Conservation (phyloP, 768 basidiomycete genomes). For the Tricholoma flavovirens region DNA sequence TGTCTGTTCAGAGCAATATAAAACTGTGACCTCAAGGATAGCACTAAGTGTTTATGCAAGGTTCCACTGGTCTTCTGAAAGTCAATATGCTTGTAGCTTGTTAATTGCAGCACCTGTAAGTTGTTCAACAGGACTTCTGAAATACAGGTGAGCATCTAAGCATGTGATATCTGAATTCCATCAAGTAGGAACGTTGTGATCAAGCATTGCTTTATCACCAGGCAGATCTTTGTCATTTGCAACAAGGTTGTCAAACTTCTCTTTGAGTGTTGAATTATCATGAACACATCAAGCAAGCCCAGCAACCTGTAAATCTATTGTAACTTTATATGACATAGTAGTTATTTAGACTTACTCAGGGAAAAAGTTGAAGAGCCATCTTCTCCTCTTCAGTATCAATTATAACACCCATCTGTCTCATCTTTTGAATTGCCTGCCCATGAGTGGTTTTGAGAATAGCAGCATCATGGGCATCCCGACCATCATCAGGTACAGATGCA, state of each 20-base stretch:
- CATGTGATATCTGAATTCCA: constrained; percentile 28
- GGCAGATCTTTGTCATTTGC: constrained; percentile 4
- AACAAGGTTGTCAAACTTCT: constrained; percentile 21
- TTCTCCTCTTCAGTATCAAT: constrained; percentile 6
- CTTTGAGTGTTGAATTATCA: constrained; percentile 17
- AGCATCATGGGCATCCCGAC: constrained; percentile 15
- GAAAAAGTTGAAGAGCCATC: constrained; percentile 14
- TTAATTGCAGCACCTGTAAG: constrained; percentile 12
- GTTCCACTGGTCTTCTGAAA: constrained; percentile 20
- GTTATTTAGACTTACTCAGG: constrained; percentile 6
- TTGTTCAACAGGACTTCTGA: constrained; percentile 16
- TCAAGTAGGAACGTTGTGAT: constrained; percentile 21
- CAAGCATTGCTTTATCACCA: constrained; percentile 14
- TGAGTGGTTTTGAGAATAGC: constrained; percentile 5
- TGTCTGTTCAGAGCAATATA: not conserved
- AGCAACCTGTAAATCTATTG: constrained; percentile 12
- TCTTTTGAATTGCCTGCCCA: constrained; percentile 8
- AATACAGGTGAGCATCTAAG: constrained; percentile 20
- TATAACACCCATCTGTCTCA: not conserved
- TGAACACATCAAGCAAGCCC: constrained; percentile 21
- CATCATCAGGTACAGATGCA: constrained; percentile 11
- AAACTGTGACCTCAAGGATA: constrained; percentile 18
- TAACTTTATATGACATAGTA: no score
- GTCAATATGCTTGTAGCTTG: constrained; percentile 14
- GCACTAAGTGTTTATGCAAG: constrained; percentile 20